A percentile compares a stretch with the other conserved stretches of the same genome.
Evolutionary conservation across 2,329 filamentous ascomycete species (phyloP).

Genomic region (Beauveria scarabaeidicola): DNA sequence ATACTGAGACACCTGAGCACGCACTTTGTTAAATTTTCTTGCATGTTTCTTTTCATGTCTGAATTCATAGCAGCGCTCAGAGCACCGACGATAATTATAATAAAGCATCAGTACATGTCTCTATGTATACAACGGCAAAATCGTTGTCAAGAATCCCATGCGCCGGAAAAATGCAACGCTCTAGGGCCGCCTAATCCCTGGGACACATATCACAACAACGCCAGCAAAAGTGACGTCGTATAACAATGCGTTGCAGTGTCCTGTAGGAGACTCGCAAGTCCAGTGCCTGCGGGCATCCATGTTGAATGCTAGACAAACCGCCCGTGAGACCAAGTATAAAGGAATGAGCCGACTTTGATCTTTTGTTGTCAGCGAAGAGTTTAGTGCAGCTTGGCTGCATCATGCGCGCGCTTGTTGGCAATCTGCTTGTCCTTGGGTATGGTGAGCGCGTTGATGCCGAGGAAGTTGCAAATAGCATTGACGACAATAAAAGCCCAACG

Average conservation of each 20-base stretch:
- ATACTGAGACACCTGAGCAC: background rate
- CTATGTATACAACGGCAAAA: constrained; percentile 10
- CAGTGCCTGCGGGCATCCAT: background rate
- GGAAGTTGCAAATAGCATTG: constrained; percentile 79
- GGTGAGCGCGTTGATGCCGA: constrained; percentile 91
- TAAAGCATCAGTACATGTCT: constrained; percentile 7
- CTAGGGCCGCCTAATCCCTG: background rate
- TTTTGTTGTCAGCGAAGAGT: background rate
- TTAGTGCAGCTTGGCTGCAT: constrained; percentile 28
- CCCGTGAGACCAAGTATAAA: background rate
- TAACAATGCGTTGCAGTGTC: background rate
- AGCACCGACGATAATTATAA: constrained; percentile 4
- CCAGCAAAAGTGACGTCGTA: background rate
- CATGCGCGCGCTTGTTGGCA: constrained; percentile 40
- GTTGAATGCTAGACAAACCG: constrained; percentile 2
- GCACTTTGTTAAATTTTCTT: background rate
- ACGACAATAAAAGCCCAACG: constrained; percentile 90
- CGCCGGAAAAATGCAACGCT: constrained; percentile 11
- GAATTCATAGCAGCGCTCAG: background rate
- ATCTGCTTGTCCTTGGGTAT: constrained; percentile 59
- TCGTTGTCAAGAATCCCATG: constrained; percentile 8
- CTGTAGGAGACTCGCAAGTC: background rate
- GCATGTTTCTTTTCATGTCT: background rate
- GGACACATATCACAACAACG: background rate
- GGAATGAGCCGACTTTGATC: background rate